phyloP scores from a whole-genome alignment of 169 alveolate species.

The Ichthyophthirius multifiliis region DNA sequence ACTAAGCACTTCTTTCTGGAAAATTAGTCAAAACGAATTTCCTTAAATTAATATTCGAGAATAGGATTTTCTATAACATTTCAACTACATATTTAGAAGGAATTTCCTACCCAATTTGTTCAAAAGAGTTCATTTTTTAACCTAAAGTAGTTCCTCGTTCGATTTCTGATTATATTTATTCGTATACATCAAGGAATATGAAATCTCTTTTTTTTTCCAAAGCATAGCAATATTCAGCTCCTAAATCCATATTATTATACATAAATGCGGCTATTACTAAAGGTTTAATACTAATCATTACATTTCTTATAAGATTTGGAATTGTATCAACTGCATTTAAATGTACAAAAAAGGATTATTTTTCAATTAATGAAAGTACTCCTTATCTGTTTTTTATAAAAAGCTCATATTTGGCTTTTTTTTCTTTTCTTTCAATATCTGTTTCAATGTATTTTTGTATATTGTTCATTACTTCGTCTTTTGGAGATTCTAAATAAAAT shows the following conservation, averaged over 20 bases:
- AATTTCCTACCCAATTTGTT: background rate
- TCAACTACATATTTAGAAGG: slow-evolving; percentile 10
- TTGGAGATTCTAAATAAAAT: background rate
- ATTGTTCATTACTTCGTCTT: slow-evolving; percentile 12
- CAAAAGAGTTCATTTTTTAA: background rate
- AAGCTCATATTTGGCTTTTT: background rate
- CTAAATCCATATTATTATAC: background rate
- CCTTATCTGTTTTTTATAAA: background rate
- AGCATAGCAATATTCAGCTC: background rate
- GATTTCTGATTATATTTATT: background rate
- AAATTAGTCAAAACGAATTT: slow-evolving; percentile 23
- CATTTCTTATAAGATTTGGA: background rate
- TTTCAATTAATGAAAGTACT: background rate
- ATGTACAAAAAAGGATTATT: background rate
- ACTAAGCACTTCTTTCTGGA: slow-evolving; percentile 25
- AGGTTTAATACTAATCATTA: background rate
- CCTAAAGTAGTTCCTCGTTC: slow-evolving; percentile 13
- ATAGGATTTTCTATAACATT: background rate
- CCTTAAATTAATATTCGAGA: slow-evolving; percentile 10
- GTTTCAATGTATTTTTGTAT: background rate
- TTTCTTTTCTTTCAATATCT: background rate
- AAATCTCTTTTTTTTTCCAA: slow-evolving; percentile 6
- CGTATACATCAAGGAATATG: background rate
- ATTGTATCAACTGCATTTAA: background rate
- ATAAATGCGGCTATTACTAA: background rate